A percentile compares a stretch with the other conserved stretches of the same genome.
These are phyloP conservation scores for Claviceps sp. DNA, from an alignment of 2,329 filamentous ascomycete genomes.

Conservation along the genomic window DNA sequence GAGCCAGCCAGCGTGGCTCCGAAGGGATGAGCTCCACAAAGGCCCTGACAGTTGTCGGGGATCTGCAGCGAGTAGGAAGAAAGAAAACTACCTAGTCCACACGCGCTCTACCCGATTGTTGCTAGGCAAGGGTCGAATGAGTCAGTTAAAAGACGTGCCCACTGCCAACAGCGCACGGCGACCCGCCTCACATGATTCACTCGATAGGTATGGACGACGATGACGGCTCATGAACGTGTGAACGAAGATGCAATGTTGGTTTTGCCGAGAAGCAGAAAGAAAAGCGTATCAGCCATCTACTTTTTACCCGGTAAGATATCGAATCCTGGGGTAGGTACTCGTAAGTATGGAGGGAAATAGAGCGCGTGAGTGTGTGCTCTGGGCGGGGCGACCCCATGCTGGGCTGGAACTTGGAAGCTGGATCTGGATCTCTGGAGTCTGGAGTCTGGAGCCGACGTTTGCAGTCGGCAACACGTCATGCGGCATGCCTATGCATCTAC, in stretches of 20 bases:
- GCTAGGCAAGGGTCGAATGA: background rate
- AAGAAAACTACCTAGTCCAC: background rate
- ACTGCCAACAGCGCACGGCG: conserved; percentile 4
- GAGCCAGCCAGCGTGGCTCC: background rate
- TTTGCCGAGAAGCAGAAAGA: too few relatives aligned
- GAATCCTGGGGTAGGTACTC: background rate
- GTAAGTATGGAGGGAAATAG: too few relatives aligned
- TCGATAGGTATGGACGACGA: background rate
- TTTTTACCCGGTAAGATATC: too few relatives aligned
- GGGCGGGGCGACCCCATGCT: background rate
- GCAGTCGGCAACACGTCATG: background rate
- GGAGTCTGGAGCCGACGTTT: background rate
- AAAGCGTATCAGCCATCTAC: too few relatives aligned
- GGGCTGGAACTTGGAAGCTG: background rate
- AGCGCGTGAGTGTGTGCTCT: too few relatives aligned
- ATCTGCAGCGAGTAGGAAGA: background rate
- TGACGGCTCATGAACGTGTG: too few relatives aligned
- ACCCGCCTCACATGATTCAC: conserved; percentile 4
- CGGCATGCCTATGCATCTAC: too few relatives aligned
- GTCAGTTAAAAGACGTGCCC: conserved; percentile 8
- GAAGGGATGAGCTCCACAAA: conserved; percentile 2
- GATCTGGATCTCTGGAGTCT: background rate
- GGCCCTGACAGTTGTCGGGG: background rate
- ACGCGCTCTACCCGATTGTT: background rate
- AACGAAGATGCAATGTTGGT: too few relatives aligned